Evolutionary conservation across 2,329 filamentous ascomycete species (phyloP).

Genomic region (Cordyceps pruinosa): DNA sequence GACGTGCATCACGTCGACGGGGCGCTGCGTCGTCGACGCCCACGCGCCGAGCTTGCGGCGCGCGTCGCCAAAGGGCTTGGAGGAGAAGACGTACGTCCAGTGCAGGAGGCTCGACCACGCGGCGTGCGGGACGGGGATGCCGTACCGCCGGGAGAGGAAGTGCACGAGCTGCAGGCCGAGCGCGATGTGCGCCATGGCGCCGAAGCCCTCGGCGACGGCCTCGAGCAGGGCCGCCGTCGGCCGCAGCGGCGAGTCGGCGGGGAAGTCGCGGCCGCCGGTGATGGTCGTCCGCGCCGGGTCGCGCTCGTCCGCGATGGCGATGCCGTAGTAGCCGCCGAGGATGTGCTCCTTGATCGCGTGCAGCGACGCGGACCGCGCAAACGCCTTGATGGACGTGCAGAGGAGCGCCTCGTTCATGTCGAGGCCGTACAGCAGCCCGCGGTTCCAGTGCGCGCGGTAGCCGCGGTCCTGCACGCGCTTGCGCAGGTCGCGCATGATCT

Average conservation of each 20-base stretch:
- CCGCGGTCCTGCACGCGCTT: slow-evolving; percentile 21
- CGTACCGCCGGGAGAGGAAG: slow-evolving; percentile 53
- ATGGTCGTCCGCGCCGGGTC: slow-evolving; percentile 20
- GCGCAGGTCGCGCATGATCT: slow-evolving; percentile 22
- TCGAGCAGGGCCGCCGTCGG: slow-evolving; percentile 55
- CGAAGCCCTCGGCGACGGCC: slow-evolving; percentile 61
- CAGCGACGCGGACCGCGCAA: slow-evolving; percentile 32
- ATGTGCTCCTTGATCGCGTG: slow-evolving; percentile 28
- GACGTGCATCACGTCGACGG: slow-evolving; percentile 42
- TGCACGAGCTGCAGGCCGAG: slow-evolving; percentile 54
- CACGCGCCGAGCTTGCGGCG: slow-evolving; percentile 28
- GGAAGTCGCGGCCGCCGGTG: slow-evolving; percentile 32
- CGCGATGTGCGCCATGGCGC: slow-evolving; percentile 57
- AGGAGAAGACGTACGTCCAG: slow-evolving; percentile 56
- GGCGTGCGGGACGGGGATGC: slow-evolving; percentile 46
- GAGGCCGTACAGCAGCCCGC: slow-evolving; percentile 20
- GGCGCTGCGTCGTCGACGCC: slow-evolving; percentile 28
- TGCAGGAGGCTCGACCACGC: slow-evolving; percentile 63
- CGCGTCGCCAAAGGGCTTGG: slow-evolving; percentile 29
- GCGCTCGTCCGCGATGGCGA: slow-evolving; percentile 19
- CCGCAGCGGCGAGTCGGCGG: slow-evolving; percentile 43
- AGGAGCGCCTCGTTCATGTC: slow-evolving; percentile 32
- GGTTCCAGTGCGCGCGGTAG: slow-evolving; percentile 24
- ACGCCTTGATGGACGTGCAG: slow-evolving; percentile 35
- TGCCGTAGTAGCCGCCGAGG: slow-evolving; percentile 24